Conservation (phyloP, 495 filamentous ascomycete species). For the Lasiosphaeria miniovina region DNA sequence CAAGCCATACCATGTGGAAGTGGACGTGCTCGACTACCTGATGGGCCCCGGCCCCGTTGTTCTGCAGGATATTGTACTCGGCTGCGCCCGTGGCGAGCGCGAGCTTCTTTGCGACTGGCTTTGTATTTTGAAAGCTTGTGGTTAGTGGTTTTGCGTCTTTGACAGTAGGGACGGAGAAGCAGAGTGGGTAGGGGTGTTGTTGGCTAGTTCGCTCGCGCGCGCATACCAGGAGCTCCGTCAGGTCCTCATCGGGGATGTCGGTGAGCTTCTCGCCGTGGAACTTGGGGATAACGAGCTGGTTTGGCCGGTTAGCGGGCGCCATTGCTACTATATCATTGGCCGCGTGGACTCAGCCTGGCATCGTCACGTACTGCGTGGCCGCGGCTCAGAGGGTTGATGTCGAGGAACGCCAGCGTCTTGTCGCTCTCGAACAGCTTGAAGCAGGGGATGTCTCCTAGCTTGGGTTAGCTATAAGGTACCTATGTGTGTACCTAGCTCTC, state of each 20-base stretch:
- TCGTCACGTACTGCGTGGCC: conserved; percentile 67
- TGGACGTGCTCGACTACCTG: conserved; percentile 94
- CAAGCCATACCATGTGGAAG: conserved; percentile 66
- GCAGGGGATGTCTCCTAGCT: conserved; percentile 82
- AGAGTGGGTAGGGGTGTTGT: background rate
- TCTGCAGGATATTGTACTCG: conserved; percentile 94
- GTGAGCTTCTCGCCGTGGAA: conserved; percentile 88
- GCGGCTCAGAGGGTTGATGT: conserved; percentile 81
- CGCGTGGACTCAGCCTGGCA: background rate
- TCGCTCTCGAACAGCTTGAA: conserved; percentile 94
- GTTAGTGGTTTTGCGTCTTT: background rate
- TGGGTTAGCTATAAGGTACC: conserved; percentile 13
- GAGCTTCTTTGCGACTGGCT: conserved; percentile 87
- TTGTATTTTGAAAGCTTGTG: background rate
- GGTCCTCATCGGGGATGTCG: conserved; percentile 87
- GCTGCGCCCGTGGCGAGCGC: conserved; percentile 69
- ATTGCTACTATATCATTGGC: background rate
- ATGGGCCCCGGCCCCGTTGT: conserved; percentile 92
- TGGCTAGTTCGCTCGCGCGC: background rate
- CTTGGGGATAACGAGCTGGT: conserved; percentile 93
- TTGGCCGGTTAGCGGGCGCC: background rate
- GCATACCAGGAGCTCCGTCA: conserved; percentile 76
- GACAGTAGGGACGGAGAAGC: background rate
- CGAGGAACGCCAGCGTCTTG: conserved; percentile 92
- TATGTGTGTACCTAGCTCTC: conserved; percentile 4